A percentile compares a stretch with the other conserved stretches of the same genome.
Evolutionary conservation across 768 basidiomycete genomes (phyloP).

Genomic region (Naematelia encephala): DNA sequence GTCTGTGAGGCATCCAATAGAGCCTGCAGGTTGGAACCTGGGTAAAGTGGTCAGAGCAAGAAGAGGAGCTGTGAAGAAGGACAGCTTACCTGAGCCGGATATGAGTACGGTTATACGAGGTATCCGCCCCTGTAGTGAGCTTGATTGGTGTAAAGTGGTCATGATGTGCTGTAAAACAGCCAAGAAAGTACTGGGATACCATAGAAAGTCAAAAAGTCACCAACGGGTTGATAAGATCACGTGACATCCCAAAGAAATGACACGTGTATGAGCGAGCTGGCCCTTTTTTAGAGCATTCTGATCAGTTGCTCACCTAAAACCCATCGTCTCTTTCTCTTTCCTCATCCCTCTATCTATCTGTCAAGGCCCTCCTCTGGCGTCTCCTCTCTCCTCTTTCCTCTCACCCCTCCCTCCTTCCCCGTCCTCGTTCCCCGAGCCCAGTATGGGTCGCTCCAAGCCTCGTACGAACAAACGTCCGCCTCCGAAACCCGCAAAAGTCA

Average conservation of each 20-base stretch:
- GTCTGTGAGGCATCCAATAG: slow-evolving; percentile 79
- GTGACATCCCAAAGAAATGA: not conserved
- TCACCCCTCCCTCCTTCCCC: not conserved
- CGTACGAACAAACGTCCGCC: slow-evolving; percentile 35
- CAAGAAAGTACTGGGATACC: not conserved
- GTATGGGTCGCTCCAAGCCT: slow-evolving; percentile 34
- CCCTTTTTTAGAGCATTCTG: not conserved
- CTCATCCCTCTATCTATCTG: not conserved
- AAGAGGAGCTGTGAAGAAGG: not conserved
- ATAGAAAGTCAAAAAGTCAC: not conserved
- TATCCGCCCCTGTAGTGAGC: slow-evolving; percentile 12
- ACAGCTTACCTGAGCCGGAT: slow-evolving; percentile 61
- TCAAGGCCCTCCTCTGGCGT: too few species aligned
- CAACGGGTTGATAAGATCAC: not conserved
- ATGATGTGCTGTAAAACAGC: slow-evolving; percentile 8
- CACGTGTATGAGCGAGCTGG: not conserved
- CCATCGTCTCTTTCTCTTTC: not conserved
- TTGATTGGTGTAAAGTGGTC: slow-evolving; percentile 18
- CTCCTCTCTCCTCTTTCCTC: not conserved
- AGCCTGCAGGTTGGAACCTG: slow-evolving; percentile 94
- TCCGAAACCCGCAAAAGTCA: slow-evolving; percentile 20
- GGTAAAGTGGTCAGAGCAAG: not conserved
- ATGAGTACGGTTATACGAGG: slow-evolving; percentile 60
- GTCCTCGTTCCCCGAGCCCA: slow-evolving; percentile 3
- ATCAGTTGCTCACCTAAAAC: not conserved